Evolutionary conservation across 495 filamentous ascomycete genomes (phyloP).

Genomic region (Trichoderma virens): DNA sequence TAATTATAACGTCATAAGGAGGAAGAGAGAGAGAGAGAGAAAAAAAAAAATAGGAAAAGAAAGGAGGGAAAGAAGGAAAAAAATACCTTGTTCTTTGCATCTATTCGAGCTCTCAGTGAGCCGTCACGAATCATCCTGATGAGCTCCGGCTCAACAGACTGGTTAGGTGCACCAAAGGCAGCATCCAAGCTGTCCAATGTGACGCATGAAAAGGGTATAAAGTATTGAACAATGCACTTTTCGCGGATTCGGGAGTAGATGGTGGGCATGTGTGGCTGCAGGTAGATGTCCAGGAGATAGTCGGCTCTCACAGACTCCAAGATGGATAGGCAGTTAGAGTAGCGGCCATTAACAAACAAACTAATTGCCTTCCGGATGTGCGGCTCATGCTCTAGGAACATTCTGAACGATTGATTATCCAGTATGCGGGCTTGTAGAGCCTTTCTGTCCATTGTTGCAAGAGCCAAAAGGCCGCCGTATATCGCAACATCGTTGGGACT

Average conservation of each 20-base stretch:
- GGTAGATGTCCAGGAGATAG: constrained; percentile 82
- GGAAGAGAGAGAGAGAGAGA: background rate
- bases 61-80: background rate
- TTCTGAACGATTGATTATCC: constrained; percentile 70
- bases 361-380: constrained; percentile 86
- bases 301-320: constrained; percentile 75
- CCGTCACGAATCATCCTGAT: constrained; percentile 64
- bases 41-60: constrained; percentile 10
- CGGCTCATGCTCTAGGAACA: constrained; percentile 85
- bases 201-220: constrained; percentile 70
- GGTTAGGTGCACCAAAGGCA: constrained; percentile 49
- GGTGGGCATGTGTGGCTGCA: constrained; percentile 63
- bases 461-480: constrained; percentile 83
- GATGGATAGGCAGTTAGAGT: constrained; percentile 71
- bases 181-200: constrained; percentile 60
- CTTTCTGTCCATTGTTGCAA: constrained; percentile 78
- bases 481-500: constrained; percentile 84
- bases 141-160: constrained; percentile 67
- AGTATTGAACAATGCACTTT: constrained; percentile 90
- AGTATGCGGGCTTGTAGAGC: constrained; percentile 70
- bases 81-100: constrained; percentile 66
- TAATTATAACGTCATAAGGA: too few relatives aligned
- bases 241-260: constrained; percentile 68
- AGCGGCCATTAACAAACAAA: constrained; percentile 82
- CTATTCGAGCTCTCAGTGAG: constrained; percentile 70